These are phyloP conservation scores for Vitellaria paradoxa DNA, from an alignment of 179 eudicot genomes.

Conservation along the genomic window DNA sequence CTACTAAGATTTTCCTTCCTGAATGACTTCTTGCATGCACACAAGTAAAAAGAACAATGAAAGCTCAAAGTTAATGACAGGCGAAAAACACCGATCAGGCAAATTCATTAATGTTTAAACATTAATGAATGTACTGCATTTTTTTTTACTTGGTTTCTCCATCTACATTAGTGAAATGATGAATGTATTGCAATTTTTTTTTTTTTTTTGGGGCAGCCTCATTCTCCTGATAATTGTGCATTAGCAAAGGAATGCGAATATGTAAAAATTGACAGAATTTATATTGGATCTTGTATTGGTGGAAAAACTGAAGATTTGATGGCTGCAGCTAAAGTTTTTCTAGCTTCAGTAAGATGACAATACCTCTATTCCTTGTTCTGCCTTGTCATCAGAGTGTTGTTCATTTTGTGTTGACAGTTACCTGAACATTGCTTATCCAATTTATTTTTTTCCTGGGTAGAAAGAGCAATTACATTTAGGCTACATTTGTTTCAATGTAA, in stretches of 20 bases:
- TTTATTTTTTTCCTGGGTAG: background rate
- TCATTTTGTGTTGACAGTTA: conserved; percentile 4
- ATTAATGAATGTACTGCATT: too few species aligned
- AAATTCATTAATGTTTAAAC: conserved; percentile 8
- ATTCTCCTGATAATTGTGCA: conserved; percentile 98
- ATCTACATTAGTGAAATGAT: background rate
- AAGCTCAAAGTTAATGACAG: too few species aligned
- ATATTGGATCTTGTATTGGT: conserved; percentile 98
- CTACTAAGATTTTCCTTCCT: too few species aligned
- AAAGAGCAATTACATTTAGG: background rate
- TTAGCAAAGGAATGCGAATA: conserved; percentile 96
- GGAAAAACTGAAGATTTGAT: conserved; percentile 97
- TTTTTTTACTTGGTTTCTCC: background rate
- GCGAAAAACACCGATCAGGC: too few species aligned
- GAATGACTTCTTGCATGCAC: too few species aligned
- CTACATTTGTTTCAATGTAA: background rate
- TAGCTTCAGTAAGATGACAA: conserved; percentile 65
- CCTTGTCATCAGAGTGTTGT: background rate
- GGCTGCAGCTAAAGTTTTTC: conserved; percentile 87
- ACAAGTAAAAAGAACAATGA: too few species aligned
- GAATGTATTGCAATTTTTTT: conserved; percentile 4
- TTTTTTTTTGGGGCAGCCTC: conserved; percentile 97
- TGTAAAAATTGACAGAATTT: conserved; percentile 97
- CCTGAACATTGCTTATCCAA: conserved; percentile 6
- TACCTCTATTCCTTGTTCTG: conserved; percentile 5